Evolutionary conservation across 306 rosid genomes (phyloP).

Genomic region (Aeschynomene evenia): DNA sequence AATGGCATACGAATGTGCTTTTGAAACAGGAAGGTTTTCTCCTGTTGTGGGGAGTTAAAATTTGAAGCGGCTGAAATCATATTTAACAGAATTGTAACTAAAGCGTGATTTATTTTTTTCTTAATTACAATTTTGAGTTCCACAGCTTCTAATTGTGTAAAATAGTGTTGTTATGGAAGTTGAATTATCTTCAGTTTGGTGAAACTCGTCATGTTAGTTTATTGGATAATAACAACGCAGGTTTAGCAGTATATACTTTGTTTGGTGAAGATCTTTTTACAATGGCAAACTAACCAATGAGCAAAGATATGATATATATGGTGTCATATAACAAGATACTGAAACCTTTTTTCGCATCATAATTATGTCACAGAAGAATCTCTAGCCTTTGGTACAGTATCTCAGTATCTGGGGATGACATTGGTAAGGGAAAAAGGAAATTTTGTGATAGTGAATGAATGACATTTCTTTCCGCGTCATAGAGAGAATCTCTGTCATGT

Average conservation of each 20-base stretch:
- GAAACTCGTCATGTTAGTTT: background rate
- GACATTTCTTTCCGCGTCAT: slow-evolving; percentile 24
- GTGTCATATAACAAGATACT: too few relatives aligned
- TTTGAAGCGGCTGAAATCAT: background rate
- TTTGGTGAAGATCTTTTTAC: background rate
- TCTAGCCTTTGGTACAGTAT: background rate
- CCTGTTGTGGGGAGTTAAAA: too few relatives aligned
- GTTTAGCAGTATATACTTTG: background rate
- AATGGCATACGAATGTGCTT: too few relatives aligned
- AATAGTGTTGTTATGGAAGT: background rate
- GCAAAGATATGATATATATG: too few relatives aligned
- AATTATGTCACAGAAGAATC: background rate
- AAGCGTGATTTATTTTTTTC: background rate
- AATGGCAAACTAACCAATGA: too few relatives aligned
- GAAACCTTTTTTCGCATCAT: background rate
- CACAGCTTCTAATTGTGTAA: background rate
- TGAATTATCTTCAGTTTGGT: background rate
- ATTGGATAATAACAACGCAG: too few relatives aligned
- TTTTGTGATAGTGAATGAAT: background rate
- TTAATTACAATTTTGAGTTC: background rate
- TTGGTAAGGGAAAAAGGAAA: background rate
- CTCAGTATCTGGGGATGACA: background rate
- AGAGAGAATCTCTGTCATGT: slow-evolving; percentile 22
- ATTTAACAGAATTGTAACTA: too few relatives aligned
- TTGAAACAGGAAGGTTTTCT: too few relatives aligned